Base-by-base conservation (phyloP, 1,284 basidiomycete genomes). In the Trichosporon sp. region DNA sequence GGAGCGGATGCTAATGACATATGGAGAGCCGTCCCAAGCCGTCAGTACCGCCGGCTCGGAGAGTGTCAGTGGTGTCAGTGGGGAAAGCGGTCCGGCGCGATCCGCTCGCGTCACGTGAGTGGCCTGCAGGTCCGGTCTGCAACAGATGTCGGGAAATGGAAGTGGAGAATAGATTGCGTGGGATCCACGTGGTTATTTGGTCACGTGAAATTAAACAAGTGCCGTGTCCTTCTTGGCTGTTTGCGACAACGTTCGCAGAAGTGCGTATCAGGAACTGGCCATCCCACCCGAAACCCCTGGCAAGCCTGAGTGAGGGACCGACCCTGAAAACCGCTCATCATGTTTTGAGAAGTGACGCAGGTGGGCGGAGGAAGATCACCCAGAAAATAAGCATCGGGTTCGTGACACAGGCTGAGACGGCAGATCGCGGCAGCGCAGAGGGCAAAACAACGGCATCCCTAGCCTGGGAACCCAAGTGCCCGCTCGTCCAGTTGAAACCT, bases 1-100 rank as follows among this genome's bases (percentile, higher is more conserved):
- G 40, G 65, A 66, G 65, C 40, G 65, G 65, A 66, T 46, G 65
- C 40, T 66, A 51, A 43, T 66, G 65, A 51, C 65, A 66, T 66
- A 66, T 51, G 40, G 65, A 43, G 12, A 46, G 38, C 65, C 40
- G 65, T 66, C 51, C 51, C 51, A 54, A 54, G 51, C 51, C 51
- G 51, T 66, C 31, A 46, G 21, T 66, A 26, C 46, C 65, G 40
- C 46, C 46, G 40, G 40, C 65, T 66, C 46, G 46, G 65, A 66
- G 46, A 43, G 59, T 63, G 59, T 54, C 59, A 35, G 59, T 63
- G 59, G 59, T 63, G 59, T 54, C 59, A 35, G 59, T 63, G 59
- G 59, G 59, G 59, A 63, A 63, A 63, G 59, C 59, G 59, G 59
- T 63, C 59, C 59, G 59, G 59, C 31, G 31, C 32, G 32, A 63